These are phyloP conservation scores for Ormosia semicastrata DNA, from an alignment of 306 rosid species.

Conservation along the genomic window DNA sequence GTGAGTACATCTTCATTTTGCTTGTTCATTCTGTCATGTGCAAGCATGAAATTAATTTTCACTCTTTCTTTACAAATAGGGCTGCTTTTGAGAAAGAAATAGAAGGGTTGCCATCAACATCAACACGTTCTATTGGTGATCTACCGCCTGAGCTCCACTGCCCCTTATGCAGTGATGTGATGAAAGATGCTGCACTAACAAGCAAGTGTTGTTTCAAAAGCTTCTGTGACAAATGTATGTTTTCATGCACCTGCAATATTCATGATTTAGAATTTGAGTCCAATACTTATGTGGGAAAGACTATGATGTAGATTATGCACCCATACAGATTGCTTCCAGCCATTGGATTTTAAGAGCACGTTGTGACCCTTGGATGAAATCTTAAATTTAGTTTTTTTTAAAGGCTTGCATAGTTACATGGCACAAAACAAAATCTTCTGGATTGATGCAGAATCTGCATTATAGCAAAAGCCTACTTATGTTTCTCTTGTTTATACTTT, in stretches of 20 bases:
- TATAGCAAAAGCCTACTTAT: neutral
- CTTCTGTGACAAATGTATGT: conserved; percentile 94
- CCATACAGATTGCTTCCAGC: neutral
- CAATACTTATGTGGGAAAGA: neutral
- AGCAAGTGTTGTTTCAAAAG: conserved; percentile 98
- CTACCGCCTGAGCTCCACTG: conserved; percentile 95
- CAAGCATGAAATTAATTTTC: conserved; percentile 2
- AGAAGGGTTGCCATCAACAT: conserved; percentile 80
- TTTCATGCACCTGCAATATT: neutral
- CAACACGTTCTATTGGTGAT: conserved; percentile 88
- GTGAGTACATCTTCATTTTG: conserved; percentile 45
- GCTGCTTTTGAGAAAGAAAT: conserved; percentile 98
- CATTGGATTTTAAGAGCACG: neutral
- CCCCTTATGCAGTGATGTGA: conserved; percentile 90
- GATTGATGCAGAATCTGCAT: neutral
- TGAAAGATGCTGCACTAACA: conserved; percentile 97
- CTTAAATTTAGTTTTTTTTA: neutral
- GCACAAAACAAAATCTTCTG: neutral
- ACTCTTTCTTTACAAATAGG: conserved; percentile 45
- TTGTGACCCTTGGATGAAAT: neutral
- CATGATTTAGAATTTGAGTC: neutral
- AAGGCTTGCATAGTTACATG: neutral
- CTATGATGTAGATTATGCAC: neutral
- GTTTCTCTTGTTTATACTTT: neutral
- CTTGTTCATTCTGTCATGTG: conserved; percentile 10